Evolutionary conservation across 345 rosid genomes (phyloP), one percentile per base, ranked within the genome.

Genomic region (Eucalyptus victrix): DNA sequence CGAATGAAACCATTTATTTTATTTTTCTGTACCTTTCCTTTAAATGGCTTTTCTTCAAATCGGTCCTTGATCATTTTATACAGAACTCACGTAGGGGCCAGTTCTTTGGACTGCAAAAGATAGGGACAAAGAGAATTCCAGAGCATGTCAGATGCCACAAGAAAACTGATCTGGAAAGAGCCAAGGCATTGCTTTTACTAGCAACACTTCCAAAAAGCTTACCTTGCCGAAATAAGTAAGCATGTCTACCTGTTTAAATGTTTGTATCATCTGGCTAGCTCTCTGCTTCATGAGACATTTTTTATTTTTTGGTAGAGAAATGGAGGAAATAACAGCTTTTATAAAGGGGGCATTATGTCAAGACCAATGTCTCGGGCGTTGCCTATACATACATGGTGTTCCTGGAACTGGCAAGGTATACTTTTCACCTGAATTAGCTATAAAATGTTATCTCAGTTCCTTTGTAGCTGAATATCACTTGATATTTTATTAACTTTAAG

Each of bases 331-430:
- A 80, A 93, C 93, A 69, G 67, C 94, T 60, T 97, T 97, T 88
- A 92, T 97, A 87, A 96, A 95, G 67, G 98, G 98, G 91, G 98
- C 97, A 45, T 97, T 96, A 88, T 95, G 94, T n/a, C 96, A 94
- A 92, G 96, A 95, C 91, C 97, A 95, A 87, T 97, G 99, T 91
- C 91, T 97, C 76, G 99, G 99, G 28, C 96, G 98, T 86, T 97
- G 99, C 89, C 95, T 97, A 91, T 97, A 97, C 51, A 93, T 97
- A 91, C 99, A 97, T 87, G 99, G 99, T 92, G 99, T 97, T 93
- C 99, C 99, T 3, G 99, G 99, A 90, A 97, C 99, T 23, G 99
- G 99, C 91, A 97, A 97, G 96, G 98, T 95, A 76, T 40, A 40
- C 30, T 76, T 40, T 12, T 76, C 8, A 9, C 47, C 16, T 40